Evolutionary conservation across 2,329 filamentous ascomycete genomes (phyloP).

Genomic region (Trichoderma asperellum): DNA sequence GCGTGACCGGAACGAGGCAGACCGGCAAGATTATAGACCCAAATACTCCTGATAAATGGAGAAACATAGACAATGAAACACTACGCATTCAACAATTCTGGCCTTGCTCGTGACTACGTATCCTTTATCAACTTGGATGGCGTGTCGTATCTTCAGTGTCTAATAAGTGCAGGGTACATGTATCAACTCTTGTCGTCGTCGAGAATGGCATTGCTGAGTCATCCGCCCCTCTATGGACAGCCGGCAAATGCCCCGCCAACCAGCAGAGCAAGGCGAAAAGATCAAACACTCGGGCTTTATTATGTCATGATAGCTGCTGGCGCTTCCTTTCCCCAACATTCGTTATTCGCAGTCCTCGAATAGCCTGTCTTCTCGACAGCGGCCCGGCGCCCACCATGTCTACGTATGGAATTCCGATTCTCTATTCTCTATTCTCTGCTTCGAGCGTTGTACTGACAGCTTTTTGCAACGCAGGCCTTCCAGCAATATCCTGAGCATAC

Average conservation of each 20-base stretch:
- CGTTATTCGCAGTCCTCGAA: background rate
- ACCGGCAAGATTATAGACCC: background rate
- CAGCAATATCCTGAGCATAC: slow-evolving; percentile 72
- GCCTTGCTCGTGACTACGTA: background rate
- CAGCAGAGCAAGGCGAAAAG: background rate
- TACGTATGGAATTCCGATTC: background rate
- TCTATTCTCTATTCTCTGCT: background rate
- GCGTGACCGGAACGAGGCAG: background rate
- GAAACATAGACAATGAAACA: background rate
- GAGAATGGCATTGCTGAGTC: background rate
- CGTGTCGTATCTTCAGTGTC: background rate
- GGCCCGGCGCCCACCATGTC: slow-evolving; percentile 24
- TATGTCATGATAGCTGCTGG: background rate
- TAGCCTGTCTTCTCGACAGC: background rate
- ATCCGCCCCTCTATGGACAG: slow-evolving; percentile 5
- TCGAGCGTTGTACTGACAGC: background rate
- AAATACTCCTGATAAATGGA: background rate
- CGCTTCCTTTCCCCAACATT: background rate
- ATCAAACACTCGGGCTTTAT: background rate
- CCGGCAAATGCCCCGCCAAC: slow-evolving; percentile 28
- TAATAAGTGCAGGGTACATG: background rate
- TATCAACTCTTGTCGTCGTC: background rate
- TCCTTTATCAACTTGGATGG: background rate
- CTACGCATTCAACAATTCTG: background rate
- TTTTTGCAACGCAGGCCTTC: slow-evolving; percentile 33